Percentiles rank a stretch among this genome's conserved stretches.
These are phyloP conservation scores for Daedaleopsis sinensis DNA, from an alignment of 768 basidiomycete genomes.

Conservation along the genomic window DNA sequence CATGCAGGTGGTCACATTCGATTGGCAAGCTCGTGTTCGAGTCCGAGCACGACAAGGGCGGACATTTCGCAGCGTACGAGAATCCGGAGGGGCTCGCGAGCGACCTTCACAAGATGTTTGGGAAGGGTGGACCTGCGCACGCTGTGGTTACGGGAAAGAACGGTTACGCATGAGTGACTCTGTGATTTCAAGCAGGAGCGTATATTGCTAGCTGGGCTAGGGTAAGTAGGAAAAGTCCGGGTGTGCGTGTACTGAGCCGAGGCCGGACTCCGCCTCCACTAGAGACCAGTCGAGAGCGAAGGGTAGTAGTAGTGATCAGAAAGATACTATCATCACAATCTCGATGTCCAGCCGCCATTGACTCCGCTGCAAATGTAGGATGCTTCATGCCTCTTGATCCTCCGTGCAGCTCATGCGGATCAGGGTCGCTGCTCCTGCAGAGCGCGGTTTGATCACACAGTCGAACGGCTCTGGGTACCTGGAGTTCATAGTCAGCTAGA, in stretches of 20 bases:
- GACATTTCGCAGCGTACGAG: constrained; percentile 63
- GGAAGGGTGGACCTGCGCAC: constrained; percentile 50
- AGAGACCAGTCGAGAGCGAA: no score
- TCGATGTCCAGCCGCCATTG: no score
- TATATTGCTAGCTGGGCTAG: no score
- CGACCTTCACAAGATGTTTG: constrained; percentile 61
- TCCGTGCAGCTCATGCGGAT: constrained; percentile 5
- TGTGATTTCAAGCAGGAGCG: no score
- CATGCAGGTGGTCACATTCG: constrained; percentile 45
- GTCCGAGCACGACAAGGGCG: constrained; percentile 50
- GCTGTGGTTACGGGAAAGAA: constrained; percentile 47
- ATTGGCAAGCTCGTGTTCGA: constrained; percentile 48
- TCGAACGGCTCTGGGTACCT: constrained; percentile 29
- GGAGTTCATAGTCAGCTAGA: not conserved
- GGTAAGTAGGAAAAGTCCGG: no score
- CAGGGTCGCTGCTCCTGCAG: constrained; percentile 11
- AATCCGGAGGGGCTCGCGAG: constrained; percentile 47
- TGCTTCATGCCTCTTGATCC: not conserved
- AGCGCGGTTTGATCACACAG: constrained; percentile 27
- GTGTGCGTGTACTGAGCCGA: no score
- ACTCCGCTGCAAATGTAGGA: no score
- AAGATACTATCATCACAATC: no score
- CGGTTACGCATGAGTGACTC: constrained; percentile 36
- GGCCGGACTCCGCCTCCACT: no score
- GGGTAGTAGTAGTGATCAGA: no score